A percentile compares a stretch with the other conserved stretches of the same genome.
phyloP scores from a whole-genome alignment of 352 stramenopile species.

The Globisporangium paroecandrum region DNA sequence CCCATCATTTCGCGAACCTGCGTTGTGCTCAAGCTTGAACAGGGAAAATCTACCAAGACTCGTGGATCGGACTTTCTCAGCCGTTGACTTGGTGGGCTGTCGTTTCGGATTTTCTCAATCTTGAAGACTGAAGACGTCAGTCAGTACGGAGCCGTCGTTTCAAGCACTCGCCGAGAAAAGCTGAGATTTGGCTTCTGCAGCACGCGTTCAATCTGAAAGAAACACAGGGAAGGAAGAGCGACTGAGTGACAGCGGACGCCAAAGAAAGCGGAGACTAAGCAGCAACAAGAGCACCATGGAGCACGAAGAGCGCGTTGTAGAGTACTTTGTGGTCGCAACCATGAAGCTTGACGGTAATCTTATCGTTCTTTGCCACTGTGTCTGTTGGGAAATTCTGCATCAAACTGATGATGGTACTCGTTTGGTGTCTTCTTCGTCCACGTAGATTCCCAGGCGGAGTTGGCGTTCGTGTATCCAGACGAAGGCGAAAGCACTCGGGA shows the following conservation, averaged over 20 bases:
- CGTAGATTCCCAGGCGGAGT: conserved; percentile 23
- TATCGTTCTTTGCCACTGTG: too few relatives aligned
- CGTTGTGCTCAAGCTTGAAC: not conserved
- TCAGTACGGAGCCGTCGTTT: not conserved
- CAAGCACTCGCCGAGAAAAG: not conserved
- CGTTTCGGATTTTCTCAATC: conserved; percentile 3
- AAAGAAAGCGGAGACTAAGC: not conserved
- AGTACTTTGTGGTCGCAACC: conserved; percentile 43
- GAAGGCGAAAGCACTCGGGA: conserved; percentile 27
- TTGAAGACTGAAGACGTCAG: not conserved
- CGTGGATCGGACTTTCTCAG: not conserved
- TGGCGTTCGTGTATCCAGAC: conserved; percentile 38
- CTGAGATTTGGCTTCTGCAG: not conserved
- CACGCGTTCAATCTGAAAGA: not conserved
- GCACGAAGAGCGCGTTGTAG: conserved; percentile 24
- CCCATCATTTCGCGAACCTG: not conserved
- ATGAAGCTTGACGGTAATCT: conserved; percentile 25
- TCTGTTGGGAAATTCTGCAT: not conserved
- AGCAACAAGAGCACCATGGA: conserved; percentile 1
- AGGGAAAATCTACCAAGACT: not conserved
- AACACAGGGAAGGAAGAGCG: not conserved
- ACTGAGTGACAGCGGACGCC: not conserved
- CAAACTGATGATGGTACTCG: not conserved
- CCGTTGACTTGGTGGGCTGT: not conserved
- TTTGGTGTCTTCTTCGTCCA: not conserved